Evolutionary conservation across 1,284 basidiomycete species (phyloP).

Genomic region (Veloboletus limbatus): DNA sequence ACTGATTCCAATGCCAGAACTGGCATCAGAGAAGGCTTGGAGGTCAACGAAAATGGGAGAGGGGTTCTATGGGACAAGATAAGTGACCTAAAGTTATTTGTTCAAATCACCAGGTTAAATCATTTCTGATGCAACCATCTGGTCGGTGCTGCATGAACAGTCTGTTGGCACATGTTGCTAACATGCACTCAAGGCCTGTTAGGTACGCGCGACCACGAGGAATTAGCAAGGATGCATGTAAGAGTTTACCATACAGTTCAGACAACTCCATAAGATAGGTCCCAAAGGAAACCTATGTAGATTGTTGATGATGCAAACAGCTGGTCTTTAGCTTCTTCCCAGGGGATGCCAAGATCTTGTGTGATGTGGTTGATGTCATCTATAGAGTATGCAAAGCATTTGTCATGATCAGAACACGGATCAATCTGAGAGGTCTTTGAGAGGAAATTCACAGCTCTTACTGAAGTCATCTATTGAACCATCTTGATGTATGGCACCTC

Average conservation of each 20-base stretch:
- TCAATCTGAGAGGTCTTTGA: accelerated
- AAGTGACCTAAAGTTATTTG: too few relatives aligned
- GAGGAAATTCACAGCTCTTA: background rate
- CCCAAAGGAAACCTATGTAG: slow-evolving; percentile 11
- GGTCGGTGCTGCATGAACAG: slow-evolving; percentile 7
- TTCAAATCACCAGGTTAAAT: background rate
- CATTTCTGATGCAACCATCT: background rate
- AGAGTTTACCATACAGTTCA: slow-evolving; percentile 2
- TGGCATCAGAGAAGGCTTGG: slow-evolving; percentile 14
- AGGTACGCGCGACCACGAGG: slow-evolving; percentile 5
- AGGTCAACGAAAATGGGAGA: background rate
- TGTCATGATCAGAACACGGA: background rate
- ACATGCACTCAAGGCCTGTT: slow-evolving; percentile 9
- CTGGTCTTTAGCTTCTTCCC: slow-evolving; percentile 15
- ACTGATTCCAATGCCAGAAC: slow-evolving; percentile 10
- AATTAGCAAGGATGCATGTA: background rate
- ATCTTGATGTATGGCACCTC: accelerated
- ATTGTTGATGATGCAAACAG: background rate
- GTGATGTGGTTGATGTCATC: background rate
- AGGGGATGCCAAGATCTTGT: background rate
- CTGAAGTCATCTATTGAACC: background rate
- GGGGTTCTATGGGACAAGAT: background rate
- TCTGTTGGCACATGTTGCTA: accelerated
- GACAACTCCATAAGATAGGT: slow-evolving; percentile 7
- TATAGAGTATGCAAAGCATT: background rate